Conservation (phyloP, 345 rosid genomes). For the Ceriops tagal region DNA sequence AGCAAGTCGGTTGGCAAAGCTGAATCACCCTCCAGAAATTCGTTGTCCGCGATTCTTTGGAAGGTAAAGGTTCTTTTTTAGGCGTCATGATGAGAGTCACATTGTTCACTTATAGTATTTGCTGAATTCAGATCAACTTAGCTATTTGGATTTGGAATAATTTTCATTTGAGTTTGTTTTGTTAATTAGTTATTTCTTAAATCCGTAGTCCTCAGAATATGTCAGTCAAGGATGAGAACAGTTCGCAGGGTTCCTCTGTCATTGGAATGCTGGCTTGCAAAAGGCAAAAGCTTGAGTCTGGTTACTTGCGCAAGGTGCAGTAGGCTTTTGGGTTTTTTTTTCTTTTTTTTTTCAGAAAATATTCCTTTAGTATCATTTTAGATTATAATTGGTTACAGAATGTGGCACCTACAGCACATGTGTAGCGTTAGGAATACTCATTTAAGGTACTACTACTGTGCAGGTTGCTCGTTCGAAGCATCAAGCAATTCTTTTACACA, state of each 20-base stretch:
- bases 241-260: constrained; percentile 32
- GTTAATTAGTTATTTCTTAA: constrained; percentile 9
- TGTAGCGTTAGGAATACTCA: background rate
- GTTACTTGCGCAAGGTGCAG: constrained; percentile 67
- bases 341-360: background rate
- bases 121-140: no score
- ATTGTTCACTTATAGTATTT: no score
- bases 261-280: constrained; percentile 49
- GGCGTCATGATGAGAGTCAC: background rate
- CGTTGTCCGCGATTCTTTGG: constrained; percentile 37
- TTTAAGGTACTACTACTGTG: constrained; percentile 10
- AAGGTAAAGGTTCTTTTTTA: constrained; percentile 30
- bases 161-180: background rate
- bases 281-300: constrained; percentile 81
- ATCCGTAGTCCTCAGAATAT: constrained; percentile 42
- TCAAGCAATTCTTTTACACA: constrained; percentile 53
- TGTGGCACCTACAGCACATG: background rate
- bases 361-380: background rate
- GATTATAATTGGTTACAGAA: background rate
- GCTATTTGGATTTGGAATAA: background rate
- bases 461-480: constrained; percentile 67
- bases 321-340: background rate
- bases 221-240: constrained; percentile 30
- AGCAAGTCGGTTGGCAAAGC: constrained; percentile 81
- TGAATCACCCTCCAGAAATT: constrained; percentile 38